Base-by-base conservation (phyloP, 257 asterid species). In the Solanum piurae region DNA sequence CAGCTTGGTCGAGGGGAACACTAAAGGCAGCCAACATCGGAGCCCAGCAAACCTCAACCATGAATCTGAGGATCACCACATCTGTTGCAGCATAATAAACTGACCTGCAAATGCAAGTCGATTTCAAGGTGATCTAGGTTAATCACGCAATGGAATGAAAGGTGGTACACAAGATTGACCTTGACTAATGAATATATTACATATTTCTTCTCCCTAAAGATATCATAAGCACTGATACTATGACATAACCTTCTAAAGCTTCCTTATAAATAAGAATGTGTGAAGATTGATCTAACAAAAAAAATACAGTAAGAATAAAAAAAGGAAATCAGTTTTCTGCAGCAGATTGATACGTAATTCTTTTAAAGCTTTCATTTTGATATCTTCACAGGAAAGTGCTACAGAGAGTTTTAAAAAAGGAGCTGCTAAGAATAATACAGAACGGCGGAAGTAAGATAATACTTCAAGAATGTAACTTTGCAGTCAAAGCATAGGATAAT, bases 11-110 rank as follows among this genome's bases (percentile, higher is more conserved):
- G 86, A 97, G 98, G 85, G 99, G 99, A 91, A 97, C 99, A 86
- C 99, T 97, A 90, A 97, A 96, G 85, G 99, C 99, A 89, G 99
- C 99, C 92, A 97, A 94, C 98, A 96, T 96, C 0, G 99, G 99
- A 58, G 99, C 99, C 99, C 99, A 97, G 91, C 99, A 96, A 62
- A 94, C 99, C 92, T 97, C 99, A 86, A 97, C 92, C 99, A 97
- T 97, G 95, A 97, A 97, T 83, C 98, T 92, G 62, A 97, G 96
- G 92, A 97, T 91, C 91, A 97, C 96, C 86, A 91, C 98, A 93
- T 97, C 98, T 25, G 96, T 97, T 76, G 99, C 99, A 12, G 98
- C 98, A 93, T 97, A 96, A 93, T 95, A 96, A 87, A 94, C 93
- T 87, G 99, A 97, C 98, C 99, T 97, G 90, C 91, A 96, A 89